A percentile compares a stretch with the other conserved stretches of the same genome.
Evolutionary conservation across 1,284 basidiomycete species (phyloP).

Genomic region (Trametes pubescens): DNA sequence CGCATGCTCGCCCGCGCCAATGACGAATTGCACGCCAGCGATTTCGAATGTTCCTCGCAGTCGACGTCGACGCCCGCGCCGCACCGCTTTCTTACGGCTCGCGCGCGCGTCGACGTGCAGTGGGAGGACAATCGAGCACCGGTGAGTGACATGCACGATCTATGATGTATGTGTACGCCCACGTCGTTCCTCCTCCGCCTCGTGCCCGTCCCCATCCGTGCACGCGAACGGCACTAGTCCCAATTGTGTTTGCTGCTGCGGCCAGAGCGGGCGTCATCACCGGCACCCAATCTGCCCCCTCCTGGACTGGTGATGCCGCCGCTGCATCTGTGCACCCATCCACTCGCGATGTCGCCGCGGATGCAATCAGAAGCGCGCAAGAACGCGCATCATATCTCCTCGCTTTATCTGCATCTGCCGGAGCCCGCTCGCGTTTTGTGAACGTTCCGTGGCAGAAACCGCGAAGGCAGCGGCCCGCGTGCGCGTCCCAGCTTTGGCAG

Average conservation of each 20-base stretch:
- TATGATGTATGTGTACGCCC: slow-evolving; percentile 5
- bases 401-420: slow-evolving; percentile 11
- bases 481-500: neutral
- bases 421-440: slow-evolving; percentile 2
- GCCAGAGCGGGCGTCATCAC: neutral
- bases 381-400: slow-evolving; percentile 11
- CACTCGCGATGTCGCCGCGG: slow-evolving; percentile 8
- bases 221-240: neutral
- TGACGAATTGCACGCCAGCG: slow-evolving; percentile 16
- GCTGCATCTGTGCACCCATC: neutral
- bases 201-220: neutral
- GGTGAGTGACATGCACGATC: neutral
- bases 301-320: neutral
- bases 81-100: slow-evolving; percentile 21
- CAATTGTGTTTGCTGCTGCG: neutral
- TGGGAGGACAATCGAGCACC: neutral
- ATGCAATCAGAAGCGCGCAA: slow-evolving; percentile 17
- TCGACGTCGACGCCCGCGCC: slow-evolving; percentile 1
- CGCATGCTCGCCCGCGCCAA: neutral
- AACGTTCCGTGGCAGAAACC: slow-evolving; percentile 8
- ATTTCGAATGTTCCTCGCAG: slow-evolving; percentile 13
- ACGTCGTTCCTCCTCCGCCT: neutral
- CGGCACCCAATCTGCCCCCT: neutral
- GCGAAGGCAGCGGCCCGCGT: slow-evolving; percentile 16
- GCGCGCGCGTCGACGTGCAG: neutral